phyloP scores from a whole-genome alignment of 306 rosid genomes.

The Clitoria ternatea region DNA sequence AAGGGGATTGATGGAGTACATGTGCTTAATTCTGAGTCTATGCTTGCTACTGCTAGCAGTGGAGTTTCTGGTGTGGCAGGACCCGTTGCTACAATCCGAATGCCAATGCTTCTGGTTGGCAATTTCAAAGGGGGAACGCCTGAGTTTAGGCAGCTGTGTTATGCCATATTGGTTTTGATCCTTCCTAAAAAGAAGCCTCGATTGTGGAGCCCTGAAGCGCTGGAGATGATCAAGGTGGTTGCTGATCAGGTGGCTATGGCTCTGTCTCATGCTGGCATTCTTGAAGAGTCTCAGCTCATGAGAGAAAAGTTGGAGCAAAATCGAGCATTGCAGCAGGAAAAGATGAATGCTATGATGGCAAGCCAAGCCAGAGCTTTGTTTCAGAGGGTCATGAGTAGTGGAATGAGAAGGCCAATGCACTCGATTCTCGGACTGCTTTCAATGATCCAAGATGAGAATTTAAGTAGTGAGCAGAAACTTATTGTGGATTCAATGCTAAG shows the following conservation, averaged over 20 bases:
- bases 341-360: conserved; percentile 71
- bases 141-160: conserved; percentile 55
- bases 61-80: conserved; percentile 56
- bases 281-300: conserved; percentile 90
- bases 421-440: conserved; percentile 80
- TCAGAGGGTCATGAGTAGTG: conserved; percentile 82
- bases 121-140: conserved; percentile 86
- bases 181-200: conserved; percentile 62
- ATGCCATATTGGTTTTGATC: conserved; percentile 73
- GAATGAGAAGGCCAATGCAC: conserved; percentile 96
- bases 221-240: conserved; percentile 77
- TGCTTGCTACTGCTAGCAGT: conserved; percentile 55
- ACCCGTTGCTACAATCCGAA: conserved; percentile 81
- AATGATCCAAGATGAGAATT: conserved; percentile 54
- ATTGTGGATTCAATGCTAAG: conserved; percentile 68
- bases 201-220: conserved; percentile 67
- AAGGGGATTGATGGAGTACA: conserved; percentile 48
- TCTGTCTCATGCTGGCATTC: conserved; percentile 82
- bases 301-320: conserved; percentile 81
- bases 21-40: conserved; percentile 45
- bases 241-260: conserved; percentile 98
- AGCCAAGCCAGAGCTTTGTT: conserved; percentile 66
- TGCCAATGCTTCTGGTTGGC: conserved; percentile 87
- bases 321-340: conserved; percentile 67
- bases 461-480: conserved; percentile 54